Evolutionary conservation across 768 basidiomycete species (phyloP), one percentile per base, ranked within the genome.

Genomic region (Suillus sp.): DNA sequence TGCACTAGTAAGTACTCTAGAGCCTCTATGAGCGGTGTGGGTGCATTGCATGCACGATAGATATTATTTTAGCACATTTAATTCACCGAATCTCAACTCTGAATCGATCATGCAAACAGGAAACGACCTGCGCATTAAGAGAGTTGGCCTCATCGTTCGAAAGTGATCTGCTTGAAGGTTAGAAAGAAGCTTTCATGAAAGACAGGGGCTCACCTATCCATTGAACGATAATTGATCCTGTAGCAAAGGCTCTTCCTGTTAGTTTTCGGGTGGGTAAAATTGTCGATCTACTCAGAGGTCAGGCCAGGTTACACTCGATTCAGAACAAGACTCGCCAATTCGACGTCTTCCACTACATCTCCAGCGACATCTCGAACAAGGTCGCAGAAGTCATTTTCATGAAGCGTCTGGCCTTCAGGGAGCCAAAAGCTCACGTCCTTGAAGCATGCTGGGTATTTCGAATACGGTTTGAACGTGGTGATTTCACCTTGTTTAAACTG

Each of bases 381-480:
- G 71, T 99, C 97, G 72, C 93, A 99, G 71, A 98, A 92, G 75
- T 99, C 97, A 71, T 99, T 98, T 67, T 98, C 96, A 73, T 97
- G 95, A 68, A 95, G 80, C 6, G 66, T 54, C 40, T 61, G 66
- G n/a, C 78, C 75, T 54, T 83, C 79, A 0, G 88, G 85, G 27
- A 89, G 71, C 97, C 97, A 99, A 79, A 99, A 97, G 74, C 92
- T 94, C 70, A 97, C 81, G 70, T 99, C 97, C 78, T 95, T 96
- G 84, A 90, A 92, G 73, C 91, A 94, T 9, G 91, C 82, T 2
- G 97, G 97, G 74, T 93, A 95, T 76, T 89, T 93, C 14, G 95
- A 96, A 78, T 95, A 99, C 0, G 94, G 87, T 70, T 88, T 87
- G 84, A 99, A 99, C 1, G 86, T 83, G 13, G 83, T 85, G 67